Evolutionary conservation across 345 rosid species (phyloP), one percentile per base, ranked within the genome.

Genomic region (Heritiera littoralis): DNA sequence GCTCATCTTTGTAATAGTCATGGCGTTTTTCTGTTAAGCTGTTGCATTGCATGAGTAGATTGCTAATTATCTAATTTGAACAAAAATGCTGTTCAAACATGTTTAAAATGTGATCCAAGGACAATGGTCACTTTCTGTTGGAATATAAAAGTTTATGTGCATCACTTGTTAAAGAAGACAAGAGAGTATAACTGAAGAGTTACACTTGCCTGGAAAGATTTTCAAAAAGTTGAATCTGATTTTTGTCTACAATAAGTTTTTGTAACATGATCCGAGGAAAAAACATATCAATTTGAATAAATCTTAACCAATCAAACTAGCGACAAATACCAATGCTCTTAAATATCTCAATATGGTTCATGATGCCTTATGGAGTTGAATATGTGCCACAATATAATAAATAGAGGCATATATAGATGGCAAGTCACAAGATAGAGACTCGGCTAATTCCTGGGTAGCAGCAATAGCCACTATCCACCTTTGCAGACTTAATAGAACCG

Each of bases 31-130:
- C 38, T 69, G 40, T 46, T 69, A 69, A 69, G 20, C 14, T 68
- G 55, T 68, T 68, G 73, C 64, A 20, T 59, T 59, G 38, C 73
- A 45, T 68, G 38, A 20, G 55, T 45, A 66, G 49, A 40, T 41
- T 40, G 49, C 23, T 9, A 66, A 9, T 18, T 28, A 46, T 48
- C 18, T 46, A 48, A 41, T 67, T 28, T 43, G 30, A 66, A 45
- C 38, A 45, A 68, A 68, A 68, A 46, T 45, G 32, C 38, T 6
- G 55, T 45, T 68, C 54, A 68, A 45, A 45, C 54, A 68, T 45
- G 18, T 46, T 68, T 15, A 45, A 60, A 60, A 60, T 23, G 73
- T 45, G 73, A 68, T 45, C 32, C n/a, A 3, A 69, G 74, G 5
- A 70, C 56, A 49, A 70, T 5, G 2, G 32, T 49, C 18, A 70